These are phyloP conservation scores for Lasiodiplodia gonubiensis DNA, from an alignment of 2,329 filamentous ascomycete species.

Conservation along the genomic window DNA sequence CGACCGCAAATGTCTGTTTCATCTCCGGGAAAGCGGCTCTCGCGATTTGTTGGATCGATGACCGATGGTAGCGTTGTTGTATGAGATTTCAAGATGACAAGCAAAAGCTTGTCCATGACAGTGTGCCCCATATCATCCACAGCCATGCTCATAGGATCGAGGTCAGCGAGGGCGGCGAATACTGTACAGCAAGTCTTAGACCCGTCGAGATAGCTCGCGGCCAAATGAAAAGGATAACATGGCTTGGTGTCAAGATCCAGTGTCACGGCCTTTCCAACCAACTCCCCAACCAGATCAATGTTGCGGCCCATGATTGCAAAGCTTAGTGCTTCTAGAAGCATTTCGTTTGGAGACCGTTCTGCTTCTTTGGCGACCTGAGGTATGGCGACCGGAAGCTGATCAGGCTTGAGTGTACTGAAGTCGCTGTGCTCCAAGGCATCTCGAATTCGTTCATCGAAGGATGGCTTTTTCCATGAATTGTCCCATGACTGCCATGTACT, in stretches of 20 bases:
- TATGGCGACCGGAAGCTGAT: constrained; percentile 31
- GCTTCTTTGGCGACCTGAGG: constrained; percentile 32
- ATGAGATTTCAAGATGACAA: constrained; percentile 47
- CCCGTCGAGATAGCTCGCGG: constrained; percentile 47
- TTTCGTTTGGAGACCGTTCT: constrained; percentile 31
- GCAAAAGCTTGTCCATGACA: constrained; percentile 48
- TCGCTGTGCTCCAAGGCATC: constrained; percentile 34
- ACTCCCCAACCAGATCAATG: constrained; percentile 4
- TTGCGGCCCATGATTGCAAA: constrained; percentile 36
- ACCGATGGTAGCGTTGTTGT: constrained; percentile 37
- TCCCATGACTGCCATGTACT: constrained; percentile 22
- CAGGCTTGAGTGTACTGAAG: constrained; percentile 37
- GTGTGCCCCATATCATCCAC: constrained; percentile 45
- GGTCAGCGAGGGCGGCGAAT: too few species aligned
- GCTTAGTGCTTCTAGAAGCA: constrained; percentile 32
- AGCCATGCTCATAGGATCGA: too few species aligned
- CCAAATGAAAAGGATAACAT: constrained; percentile 46
- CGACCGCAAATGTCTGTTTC: constrained; percentile 53
- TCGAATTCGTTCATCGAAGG: constrained; percentile 31
- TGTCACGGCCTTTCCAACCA: neutral
- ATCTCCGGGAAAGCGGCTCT: constrained; percentile 44
- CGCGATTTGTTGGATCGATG: constrained; percentile 39
- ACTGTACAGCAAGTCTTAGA: constrained; percentile 43
- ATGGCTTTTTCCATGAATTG: constrained; percentile 2
- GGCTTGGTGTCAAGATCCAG: neutral